phyloP scores from a whole-genome alignment of 1,284 basidiomycete genomes.

The Mycena citricolor region DNA sequence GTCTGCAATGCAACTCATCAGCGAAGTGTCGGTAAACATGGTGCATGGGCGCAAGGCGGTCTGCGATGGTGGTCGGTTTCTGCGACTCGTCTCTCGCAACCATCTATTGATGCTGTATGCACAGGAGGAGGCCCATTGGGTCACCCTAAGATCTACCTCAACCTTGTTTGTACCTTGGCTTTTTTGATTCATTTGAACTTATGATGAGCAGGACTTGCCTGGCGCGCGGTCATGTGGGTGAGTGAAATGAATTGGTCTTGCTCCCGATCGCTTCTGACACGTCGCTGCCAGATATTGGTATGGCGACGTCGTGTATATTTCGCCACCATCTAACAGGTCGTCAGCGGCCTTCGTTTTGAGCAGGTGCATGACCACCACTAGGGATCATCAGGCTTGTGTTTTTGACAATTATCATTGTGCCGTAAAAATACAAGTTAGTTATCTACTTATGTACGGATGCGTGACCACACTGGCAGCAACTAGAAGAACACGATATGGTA shows the following conservation, averaged over 20 bases:
- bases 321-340: slow-evolving; percentile 16
- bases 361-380: slow-evolving; percentile 49
- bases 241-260: slow-evolving; percentile 23
- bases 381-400: slow-evolving; percentile 20
- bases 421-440: slow-evolving; percentile 56
- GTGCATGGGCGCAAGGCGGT: slow-evolving; percentile 81
- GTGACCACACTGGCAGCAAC: slow-evolving; percentile 37
- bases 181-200: slow-evolving; percentile 3
- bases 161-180: slow-evolving; percentile 61
- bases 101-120: slow-evolving; percentile 5
- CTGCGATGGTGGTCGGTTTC: slow-evolving; percentile 90
- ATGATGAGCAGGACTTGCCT: slow-evolving; percentile 64
- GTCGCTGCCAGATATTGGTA: slow-evolving; percentile 93
- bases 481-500: slow-evolving; percentile 37
- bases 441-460: slow-evolving; percentile 51
- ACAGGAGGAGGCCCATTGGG: slow-evolving; percentile 93
- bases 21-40: slow-evolving; percentile 81
- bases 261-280: slow-evolving; percentile 20
- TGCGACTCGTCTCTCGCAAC: background rate
- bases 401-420: slow-evolving; percentile 29
- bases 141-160: slow-evolving; percentile 96
- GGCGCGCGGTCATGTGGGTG: slow-evolving; percentile 80
- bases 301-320: slow-evolving; percentile 30
- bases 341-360: slow-evolving; percentile 79
- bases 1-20: slow-evolving; percentile 89